Base-by-base conservation (phyloP, 768 basidiomycete genomes). In the Auricularia sp. region DNA sequence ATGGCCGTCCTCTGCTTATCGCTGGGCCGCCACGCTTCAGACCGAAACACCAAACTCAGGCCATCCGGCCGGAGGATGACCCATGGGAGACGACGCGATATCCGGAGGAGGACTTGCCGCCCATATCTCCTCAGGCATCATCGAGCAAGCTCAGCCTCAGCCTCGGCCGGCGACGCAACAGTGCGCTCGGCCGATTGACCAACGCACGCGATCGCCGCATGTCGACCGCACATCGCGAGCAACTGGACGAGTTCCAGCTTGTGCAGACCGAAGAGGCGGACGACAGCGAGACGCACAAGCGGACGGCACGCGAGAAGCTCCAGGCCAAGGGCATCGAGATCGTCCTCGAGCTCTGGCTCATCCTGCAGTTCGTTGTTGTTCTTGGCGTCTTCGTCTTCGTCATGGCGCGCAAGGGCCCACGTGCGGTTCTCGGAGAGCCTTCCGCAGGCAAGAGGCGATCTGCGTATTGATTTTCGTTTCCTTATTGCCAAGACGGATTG, bases 351-450 rank as follows among this genome's bases (percentile, higher is more conserved):
- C 72, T 89, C 23, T 93, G 91, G 91, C 73, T 93, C 67, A 91
- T 90, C 89, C 72, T 91, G 65, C 91, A 93, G 73, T 91, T 93
- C 70, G 77, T 73, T 7, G 79, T 91, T 66, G 84, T 93, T 67
- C 79, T 92, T 36, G 63, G 86, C 51, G 85, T 91, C 62, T 93
- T 93, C 73, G 72, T 93, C 63, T 91, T 84, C 81, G 83, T 88
- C 39, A 88, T 91, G 86, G 88, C 89, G 65, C 84, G 79, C 74
- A 79, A 83, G 21, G 90, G 91, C 2, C 90, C 90, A 5, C 86
- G 85, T 75, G 80, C 81, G 62, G 83, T 92, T 36, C 70, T 67
- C 3, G 64, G 64, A 23, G 56, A 59, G 29, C 56, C 56, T 18
- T 21, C 34, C 12, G 56, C 56, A 8, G 14, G 14, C 23, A 58